Percentiles rank a stretch among this genome's conserved stretches.
phyloP scores from a whole-genome alignment of 2,329 filamentous ascomycete genomes.

The Penicillium glabrum region DNA sequence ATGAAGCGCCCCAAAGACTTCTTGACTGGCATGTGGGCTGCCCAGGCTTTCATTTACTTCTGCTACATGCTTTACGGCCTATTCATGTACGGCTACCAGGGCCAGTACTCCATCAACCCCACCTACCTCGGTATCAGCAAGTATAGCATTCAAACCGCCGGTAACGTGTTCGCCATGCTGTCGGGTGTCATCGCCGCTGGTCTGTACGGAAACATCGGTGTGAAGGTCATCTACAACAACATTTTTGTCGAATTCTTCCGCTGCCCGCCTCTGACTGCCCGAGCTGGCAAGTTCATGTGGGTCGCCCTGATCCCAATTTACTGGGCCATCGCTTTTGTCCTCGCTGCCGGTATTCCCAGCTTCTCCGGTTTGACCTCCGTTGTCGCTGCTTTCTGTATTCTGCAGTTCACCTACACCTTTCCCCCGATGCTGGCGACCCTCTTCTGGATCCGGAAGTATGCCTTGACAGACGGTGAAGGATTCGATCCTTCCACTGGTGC shows the following conservation, averaged over 20 bases:
- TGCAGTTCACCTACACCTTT: constrained; percentile 62
- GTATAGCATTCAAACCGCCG: constrained; percentile 48
- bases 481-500: constrained; percentile 45
- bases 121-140: constrained; percentile 39
- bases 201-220: constrained; percentile 56
- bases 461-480: constrained; percentile 44
- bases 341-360: constrained; percentile 57
- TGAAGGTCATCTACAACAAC: constrained; percentile 51
- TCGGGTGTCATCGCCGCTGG: constrained; percentile 45
- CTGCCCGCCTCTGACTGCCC: constrained; percentile 50
- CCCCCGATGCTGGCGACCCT: constrained; percentile 53
- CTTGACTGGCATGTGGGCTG: constrained; percentile 35
- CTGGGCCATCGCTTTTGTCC: constrained; percentile 57
- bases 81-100: constrained; percentile 42
- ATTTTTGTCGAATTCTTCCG: constrained; percentile 53
- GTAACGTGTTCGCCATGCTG: constrained; percentile 47
- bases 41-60: constrained; percentile 38
- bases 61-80: constrained; percentile 37
- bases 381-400: constrained; percentile 55
- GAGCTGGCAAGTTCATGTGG: constrained; percentile 53
- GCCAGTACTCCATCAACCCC: constrained; percentile 43
- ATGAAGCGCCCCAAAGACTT: constrained; percentile 40
- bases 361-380: constrained; percentile 50
- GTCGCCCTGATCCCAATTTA: constrained; percentile 54
- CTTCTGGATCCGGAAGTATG: constrained; percentile 47